Base-by-base conservation (phyloP, 495 filamentous ascomycete species). In the Talaromyces proteolyticus region DNA sequence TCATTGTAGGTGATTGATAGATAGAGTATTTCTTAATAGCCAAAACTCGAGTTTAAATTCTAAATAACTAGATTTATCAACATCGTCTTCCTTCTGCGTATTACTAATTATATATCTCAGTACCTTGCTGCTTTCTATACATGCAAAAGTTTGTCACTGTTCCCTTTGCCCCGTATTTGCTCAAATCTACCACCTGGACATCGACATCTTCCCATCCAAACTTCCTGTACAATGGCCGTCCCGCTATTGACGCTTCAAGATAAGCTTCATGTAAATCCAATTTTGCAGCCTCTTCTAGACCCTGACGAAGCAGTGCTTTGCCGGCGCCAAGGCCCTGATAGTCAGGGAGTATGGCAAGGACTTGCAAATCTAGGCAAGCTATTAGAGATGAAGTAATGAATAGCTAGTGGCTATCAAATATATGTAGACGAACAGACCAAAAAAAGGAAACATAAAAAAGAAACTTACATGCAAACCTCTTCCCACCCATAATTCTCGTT, bases 191-290 rank as follows among this genome's bases (percentile, higher is more conserved):
- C 5, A 24, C 44, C 8, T 63, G 47, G 19, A 51, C 36, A 25
- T 70, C 66, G 7, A 67, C 56, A 23, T 53, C 51, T 44, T 48
- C 47, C 60, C 70, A 78, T 17, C 67, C 68, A 20, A 59, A 45
- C 20, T 58, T 69, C 42, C 56, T 57, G 48, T 71, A 71, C 1
- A 71, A 22, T 4, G 57, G 51, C 20, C 57, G 57, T 8, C 63
- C 68, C 4, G 50, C 41, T 5, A 59, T 55, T 6, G 63, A 67
- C 14, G 68, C 65, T 51, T 70, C 63, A 1, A 68, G 44, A 46
- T 63, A 71, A 5, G 46, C 40, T n/a, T 40, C 36, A 26, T 50
- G 57, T 18, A 65, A 50, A 14, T 56, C 57, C 2, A 52, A 46
- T 11, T 50, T 38, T 29, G 67, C 63, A 5, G 66, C 56, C 7